Evolutionary conservation across 345 rosid species (phyloP).

Genomic region (Populus tremula): DNA sequence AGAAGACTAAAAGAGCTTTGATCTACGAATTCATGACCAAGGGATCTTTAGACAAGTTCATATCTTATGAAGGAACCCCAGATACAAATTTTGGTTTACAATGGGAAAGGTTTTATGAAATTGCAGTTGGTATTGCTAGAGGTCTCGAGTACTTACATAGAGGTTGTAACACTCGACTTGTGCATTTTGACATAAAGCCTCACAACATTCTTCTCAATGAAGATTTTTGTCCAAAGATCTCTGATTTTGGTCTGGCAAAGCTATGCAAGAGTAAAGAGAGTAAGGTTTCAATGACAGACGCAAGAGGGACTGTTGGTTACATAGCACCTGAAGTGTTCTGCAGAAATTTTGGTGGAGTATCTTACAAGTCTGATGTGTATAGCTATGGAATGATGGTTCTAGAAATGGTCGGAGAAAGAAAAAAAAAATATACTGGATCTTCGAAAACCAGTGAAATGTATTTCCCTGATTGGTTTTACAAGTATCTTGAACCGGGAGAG

Average conservation of each 20-base stretch:
- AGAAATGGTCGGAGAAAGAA: conserved; percentile 3
- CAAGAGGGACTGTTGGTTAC: conserved; percentile 22
- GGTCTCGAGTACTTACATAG: conserved; percentile 24
- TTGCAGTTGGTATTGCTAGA: conserved; percentile 13
- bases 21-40: conserved; percentile 37
- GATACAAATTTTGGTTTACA: background rate
- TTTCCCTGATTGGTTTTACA: conserved; percentile 10
- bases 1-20: conserved; percentile 33
- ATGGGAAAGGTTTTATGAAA: background rate
- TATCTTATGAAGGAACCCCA: background rate
- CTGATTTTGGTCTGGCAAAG: conserved; percentile 25
- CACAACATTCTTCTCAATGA: conserved; percentile 22
- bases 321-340: conserved; percentile 24
- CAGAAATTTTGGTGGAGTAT: conserved; percentile 4
- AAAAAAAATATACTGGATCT: background rate
- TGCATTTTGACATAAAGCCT: conserved; percentile 33
- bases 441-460: background rate
- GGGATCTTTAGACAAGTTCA: conserved; percentile 39
- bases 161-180: conserved; percentile 22
- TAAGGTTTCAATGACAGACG: conserved; percentile 8
- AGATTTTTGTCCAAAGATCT: conserved; percentile 18
- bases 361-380: conserved; percentile 21
- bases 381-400: conserved; percentile 17
- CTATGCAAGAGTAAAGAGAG: conserved; percentile 17
- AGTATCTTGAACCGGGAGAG: conserved; percentile 1